A percentile compares a stretch with the other conserved stretches of the same genome.
phyloP scores from a whole-genome alignment of 768 basidiomycete genomes.

The Cystoderma amianthinum region DNA sequence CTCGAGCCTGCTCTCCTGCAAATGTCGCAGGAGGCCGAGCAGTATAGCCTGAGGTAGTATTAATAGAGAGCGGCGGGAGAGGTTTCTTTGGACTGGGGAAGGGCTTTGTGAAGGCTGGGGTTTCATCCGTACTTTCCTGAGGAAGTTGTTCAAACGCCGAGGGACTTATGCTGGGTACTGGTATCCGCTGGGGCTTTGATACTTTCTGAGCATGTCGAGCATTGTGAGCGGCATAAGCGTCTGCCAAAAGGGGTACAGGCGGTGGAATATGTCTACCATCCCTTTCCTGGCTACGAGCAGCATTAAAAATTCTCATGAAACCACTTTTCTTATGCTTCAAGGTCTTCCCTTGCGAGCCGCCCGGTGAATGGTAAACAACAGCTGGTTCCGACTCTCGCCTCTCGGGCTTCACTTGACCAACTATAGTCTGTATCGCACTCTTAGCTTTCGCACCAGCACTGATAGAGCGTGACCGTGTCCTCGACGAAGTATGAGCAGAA shows the following conservation, averaged over 20 bases:
- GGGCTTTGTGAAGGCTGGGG: conserved; percentile 4
- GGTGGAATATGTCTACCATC: conserved; percentile 41
- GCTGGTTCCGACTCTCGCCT: conserved; percentile 32
- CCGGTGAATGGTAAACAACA: conserved; percentile 7
- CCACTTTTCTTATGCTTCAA: conserved; percentile 78
- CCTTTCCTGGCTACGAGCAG: conserved; percentile 38
- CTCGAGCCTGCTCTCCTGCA: background rate
- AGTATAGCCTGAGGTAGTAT: conserved; percentile 20
- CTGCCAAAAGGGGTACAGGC: conserved; percentile 48
- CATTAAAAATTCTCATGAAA: conserved; percentile 73
- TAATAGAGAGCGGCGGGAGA: conserved; percentile 36
- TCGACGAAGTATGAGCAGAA: conserved; percentile 7
- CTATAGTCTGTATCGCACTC: conserved; percentile 35
- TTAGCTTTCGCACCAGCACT: conserved; percentile 55
- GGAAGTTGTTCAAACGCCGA: conserved; percentile 5
- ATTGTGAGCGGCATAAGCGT: conserved; percentile 24
- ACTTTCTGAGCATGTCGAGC: conserved; percentile 12
- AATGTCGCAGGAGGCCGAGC: conserved; percentile 9
- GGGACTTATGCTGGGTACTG: conserved; percentile 33
- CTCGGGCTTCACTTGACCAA: conserved; percentile 33
- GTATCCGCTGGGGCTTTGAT: conserved; percentile 28
- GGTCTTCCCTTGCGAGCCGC: conserved; percentile 28
- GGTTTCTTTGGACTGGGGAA: conserved; percentile 26
- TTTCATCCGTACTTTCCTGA: conserved; percentile 3
- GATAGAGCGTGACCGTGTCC: conserved; percentile 48